Evolutionary conservation across 306 rosid genomes (phyloP).

Genomic region (Vigna hirtella): DNA sequence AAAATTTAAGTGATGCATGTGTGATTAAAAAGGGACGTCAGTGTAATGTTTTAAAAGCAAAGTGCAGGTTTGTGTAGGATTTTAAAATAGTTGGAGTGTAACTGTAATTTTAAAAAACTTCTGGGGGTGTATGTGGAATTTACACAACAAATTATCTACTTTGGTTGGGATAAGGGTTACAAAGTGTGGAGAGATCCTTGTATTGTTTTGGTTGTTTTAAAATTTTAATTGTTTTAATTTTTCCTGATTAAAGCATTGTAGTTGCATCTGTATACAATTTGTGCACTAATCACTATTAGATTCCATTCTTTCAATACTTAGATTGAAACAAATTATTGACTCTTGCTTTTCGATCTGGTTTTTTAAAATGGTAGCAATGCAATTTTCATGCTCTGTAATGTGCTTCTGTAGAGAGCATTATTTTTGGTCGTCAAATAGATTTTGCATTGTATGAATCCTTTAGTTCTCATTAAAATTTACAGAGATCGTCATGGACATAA

Average conservation of each 20-base stretch:
- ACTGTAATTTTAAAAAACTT: no score
- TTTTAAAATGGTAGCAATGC: constrained; percentile 1
- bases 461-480: background rate
- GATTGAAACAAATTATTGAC: background rate
- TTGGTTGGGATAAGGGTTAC: background rate
- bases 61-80: no score
- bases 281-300: background rate
- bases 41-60: no score
- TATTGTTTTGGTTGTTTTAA: background rate
- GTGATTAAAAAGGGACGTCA: no score
- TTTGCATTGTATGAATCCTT: background rate
- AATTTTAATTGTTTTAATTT: background rate
- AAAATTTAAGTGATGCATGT: no score
- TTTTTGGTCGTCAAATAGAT: background rate
- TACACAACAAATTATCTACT: background rate
- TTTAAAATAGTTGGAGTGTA: no score
- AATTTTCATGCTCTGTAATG: background rate
- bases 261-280: background rate
- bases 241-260: background rate
- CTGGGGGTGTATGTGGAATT: no score
- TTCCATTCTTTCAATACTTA: constrained; percentile 4
- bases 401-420: constrained; percentile 16
- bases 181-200: background rate
- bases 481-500: background rate
- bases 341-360: background rate